These are phyloP conservation scores for Saccharomycopsis fermentans DNA, from an alignment of 805 yeast species.

Conservation along the genomic window DNA sequence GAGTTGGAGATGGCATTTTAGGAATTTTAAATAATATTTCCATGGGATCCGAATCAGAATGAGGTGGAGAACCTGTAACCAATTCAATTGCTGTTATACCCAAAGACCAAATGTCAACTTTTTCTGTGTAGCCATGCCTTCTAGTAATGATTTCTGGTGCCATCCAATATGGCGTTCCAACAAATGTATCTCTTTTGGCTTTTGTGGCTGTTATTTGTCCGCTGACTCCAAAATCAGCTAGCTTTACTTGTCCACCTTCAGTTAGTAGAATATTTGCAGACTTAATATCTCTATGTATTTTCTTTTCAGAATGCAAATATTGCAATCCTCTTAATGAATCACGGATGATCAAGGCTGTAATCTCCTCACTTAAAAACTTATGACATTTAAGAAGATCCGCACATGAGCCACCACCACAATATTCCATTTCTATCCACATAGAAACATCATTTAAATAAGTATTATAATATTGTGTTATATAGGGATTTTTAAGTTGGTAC, in stretches of 20 bases:
- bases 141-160: constrained; percentile 87
- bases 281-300: constrained; percentile 84
- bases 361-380: constrained; percentile 46
- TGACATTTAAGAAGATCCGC: constrained; percentile 55
- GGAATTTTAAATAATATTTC: constrained; percentile 67
- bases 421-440: constrained; percentile 91
- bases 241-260: constrained; percentile 55
- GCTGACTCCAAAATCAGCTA: constrained; percentile 92
- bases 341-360: constrained; percentile 50
- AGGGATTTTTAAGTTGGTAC: constrained; percentile 52
- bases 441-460: constrained; percentile 55
- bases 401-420: constrained; percentile 92
- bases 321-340: constrained; percentile 61
- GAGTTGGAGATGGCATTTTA: constrained; percentile 49
- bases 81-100: constrained; percentile 90
- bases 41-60: constrained; percentile 62
- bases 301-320: constrained; percentile 64
- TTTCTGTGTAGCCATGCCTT: constrained; percentile 60
- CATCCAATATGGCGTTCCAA: constrained; percentile 98
- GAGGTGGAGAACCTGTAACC: constrained; percentile 75
- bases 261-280: constrained; percentile 81
- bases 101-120: constrained; percentile 92
- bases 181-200: constrained; percentile 60
- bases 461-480: constrained; percentile 56
- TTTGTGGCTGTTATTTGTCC: constrained; percentile 65